Conservation (phyloP, 75 land plant genomes). For the Cryptomeria japonica region DNA sequence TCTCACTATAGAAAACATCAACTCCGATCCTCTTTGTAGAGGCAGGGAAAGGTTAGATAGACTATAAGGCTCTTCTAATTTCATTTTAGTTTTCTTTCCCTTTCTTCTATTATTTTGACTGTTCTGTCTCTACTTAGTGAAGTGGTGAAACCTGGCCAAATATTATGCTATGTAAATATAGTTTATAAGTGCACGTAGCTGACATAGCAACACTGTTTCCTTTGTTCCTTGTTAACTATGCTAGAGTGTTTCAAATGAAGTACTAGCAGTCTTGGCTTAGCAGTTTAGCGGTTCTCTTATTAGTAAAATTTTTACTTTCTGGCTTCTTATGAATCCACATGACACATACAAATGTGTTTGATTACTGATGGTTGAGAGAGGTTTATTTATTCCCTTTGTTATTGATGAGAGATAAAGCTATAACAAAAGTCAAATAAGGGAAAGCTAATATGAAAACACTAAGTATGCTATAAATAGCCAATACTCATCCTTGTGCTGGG, state of each 20-base stretch:
- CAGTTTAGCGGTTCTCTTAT: too few species aligned
- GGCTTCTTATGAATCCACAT: too few species aligned
- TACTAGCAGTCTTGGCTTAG: neutral
- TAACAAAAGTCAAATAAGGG: too few species aligned
- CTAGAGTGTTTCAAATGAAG: neutral
- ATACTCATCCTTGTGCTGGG: too few species aligned
- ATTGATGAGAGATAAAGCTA: too few species aligned
- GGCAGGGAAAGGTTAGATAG: slow-evolving; percentile 76
- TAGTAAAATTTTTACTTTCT: too few species aligned
- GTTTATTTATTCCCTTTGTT: too few species aligned
- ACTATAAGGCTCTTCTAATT: neutral
- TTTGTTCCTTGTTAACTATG: neutral
- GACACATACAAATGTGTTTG: too few species aligned
- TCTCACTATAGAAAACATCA: slow-evolving; percentile 61
- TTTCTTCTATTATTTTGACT: neutral
- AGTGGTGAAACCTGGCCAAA: neutral
- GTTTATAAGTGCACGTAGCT: neutral
- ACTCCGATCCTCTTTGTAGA: slow-evolving; percentile 50
- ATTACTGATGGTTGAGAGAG: too few species aligned
- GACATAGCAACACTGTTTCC: neutral
- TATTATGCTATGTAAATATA: neutral
- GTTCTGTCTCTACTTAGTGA: neutral
- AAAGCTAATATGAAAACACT: too few species aligned
- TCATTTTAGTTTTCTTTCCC: neutral
- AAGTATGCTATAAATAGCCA: too few species aligned